These are phyloP conservation scores for Phanerochaete carnosa DNA, from an alignment of 768 basidiomycete genomes.

Conservation along the genomic window DNA sequence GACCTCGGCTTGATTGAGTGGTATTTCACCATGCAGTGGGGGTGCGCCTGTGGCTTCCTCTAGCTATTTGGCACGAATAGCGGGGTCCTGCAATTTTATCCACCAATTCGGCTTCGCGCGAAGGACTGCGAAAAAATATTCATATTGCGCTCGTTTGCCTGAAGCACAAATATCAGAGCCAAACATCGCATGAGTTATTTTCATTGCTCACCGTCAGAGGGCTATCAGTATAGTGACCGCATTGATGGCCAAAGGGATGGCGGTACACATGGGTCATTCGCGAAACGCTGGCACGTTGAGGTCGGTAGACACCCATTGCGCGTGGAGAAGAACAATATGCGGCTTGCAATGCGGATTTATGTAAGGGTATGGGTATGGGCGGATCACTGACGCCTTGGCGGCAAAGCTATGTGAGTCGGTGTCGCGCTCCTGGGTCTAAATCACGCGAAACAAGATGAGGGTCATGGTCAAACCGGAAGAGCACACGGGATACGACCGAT, in stretches of 20 bases:
- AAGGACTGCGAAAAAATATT: not conserved
- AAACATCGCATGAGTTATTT: not conserved
- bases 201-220: not conserved
- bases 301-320: not conserved
- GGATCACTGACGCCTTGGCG: no score
- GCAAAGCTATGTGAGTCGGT: no score
- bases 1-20: not conserved
- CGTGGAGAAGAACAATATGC: no score
- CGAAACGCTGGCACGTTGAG: not conserved
- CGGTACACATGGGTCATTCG: not conserved
- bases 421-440: no score
- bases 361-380: no score
- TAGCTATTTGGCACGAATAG: not conserved
- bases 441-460: no score
- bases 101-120: not conserved
- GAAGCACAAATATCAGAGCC: no score
- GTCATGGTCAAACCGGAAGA: no score
- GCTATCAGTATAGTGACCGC: not conserved
- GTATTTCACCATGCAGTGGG: not conserved
- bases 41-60: not conserved
- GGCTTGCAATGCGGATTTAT: no score
- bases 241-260: not conserved
- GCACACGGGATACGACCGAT: no score
- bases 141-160: not conserved
- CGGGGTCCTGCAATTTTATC: not conserved